Evolutionary conservation across 352 stramenopile species (phyloP), one percentile per base, ranked within the genome.

Genomic region (Plasmopara halstedii): DNA sequence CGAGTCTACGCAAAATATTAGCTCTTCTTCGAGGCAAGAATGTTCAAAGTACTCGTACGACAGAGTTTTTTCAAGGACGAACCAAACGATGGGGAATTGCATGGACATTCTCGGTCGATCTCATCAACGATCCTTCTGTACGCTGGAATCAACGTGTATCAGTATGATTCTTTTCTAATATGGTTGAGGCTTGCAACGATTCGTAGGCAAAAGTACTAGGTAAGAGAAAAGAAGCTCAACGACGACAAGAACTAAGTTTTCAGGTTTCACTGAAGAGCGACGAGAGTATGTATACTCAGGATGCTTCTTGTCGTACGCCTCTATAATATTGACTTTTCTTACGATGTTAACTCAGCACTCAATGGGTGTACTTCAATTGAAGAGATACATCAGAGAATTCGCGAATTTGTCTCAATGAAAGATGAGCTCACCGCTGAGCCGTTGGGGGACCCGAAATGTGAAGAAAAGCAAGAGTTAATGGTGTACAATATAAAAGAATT

Each of bases 1-100:
- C 83, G 20, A 97, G 85, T 48, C 59, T 98, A 10, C 78, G 85
- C 14, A 84, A 93, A 36, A 62, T 99, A 29, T 56, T 96, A 15
- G 73, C 80, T 8, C 23, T 88, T 2, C 61, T 98, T 40, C 81
- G 93, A 29, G 67, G 75, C 1, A 62, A 76, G 15, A 45, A 65
- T 2, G 60, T 87, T 11, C 44, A 56, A 17, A 90, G 94, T 45
- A 89, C 93, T 41, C 70, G 83, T 25, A 94, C 85, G 8, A 95
- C 92, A 3, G 86, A 98, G 58, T 99, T 98, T 69, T 86, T 82
- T 27, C 95, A 98, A 42, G 94, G 92, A 11, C 78, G 88, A 23
- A 96, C 75, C 8, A 94, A 85, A 43, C 77, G 93, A 19, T 98
- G 93, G 93, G 93, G 88, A n/a, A 71, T 98, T 35, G 93, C 77